A percentile compares a stretch with the other conserved stretches of the same genome.
Conservation (phyloP, 2,329 filamentous ascomycete species). For the Verruconis gallopava region DNA sequence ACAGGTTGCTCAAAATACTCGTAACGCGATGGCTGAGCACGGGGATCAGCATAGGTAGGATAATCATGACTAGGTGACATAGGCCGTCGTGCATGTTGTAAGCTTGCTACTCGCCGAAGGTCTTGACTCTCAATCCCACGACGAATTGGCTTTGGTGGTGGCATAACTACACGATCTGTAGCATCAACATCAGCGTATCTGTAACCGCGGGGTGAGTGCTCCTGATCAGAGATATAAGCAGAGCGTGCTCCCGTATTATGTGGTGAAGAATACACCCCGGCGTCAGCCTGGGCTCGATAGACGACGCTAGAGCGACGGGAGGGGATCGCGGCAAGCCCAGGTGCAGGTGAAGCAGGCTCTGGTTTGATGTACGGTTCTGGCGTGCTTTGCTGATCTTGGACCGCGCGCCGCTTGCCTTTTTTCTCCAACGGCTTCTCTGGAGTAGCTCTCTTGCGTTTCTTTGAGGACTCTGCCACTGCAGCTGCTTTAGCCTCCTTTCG, state of each 20-base stretch:
- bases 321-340: slow-evolving; percentile 1
- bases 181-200: slow-evolving; percentile 32
- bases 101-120: slow-evolving; percentile 33
- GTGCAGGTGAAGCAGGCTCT: slow-evolving; percentile 6
- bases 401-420: slow-evolving; percentile 4
- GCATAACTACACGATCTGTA: slow-evolving; percentile 25
- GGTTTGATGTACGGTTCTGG: slow-evolving; percentile 8
- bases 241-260: slow-evolving; percentile 13
- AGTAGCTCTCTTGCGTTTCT: slow-evolving; percentile 8
- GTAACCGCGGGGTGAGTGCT: slow-evolving; percentile 22
- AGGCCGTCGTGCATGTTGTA: slow-evolving; percentile 33
- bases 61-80: slow-evolving; percentile 28
- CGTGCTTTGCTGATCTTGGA: not conserved
- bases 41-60: slow-evolving; percentile 25
- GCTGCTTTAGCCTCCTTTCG: slow-evolving; percentile 3
- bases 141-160: slow-evolving; percentile 25
- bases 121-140: slow-evolving; percentile 33
- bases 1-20: slow-evolving; percentile 27
- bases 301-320: slow-evolving; percentile 1
- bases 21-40: slow-evolving; percentile 24
- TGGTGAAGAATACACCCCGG: slow-evolving; percentile 1
- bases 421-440: not conserved
- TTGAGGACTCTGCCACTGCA: not conserved
- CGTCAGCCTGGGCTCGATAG: not conserved
- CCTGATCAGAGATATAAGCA: slow-evolving; percentile 18